phyloP scores from a whole-genome alignment of 78 protist genomes.

The Dictyostelium capitatum region DNA sequence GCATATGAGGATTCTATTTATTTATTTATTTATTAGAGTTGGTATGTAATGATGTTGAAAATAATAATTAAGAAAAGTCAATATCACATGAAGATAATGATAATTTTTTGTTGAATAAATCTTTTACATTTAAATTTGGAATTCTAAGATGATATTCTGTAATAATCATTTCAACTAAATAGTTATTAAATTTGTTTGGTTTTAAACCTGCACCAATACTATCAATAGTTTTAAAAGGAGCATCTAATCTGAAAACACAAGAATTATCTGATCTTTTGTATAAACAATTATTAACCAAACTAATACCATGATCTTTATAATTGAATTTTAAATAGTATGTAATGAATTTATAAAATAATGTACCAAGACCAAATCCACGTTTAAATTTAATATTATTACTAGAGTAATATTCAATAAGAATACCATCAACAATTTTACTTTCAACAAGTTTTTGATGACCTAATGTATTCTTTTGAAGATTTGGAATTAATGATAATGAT shows the following conservation, averaged over 20 bases:
- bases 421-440: not conserved
- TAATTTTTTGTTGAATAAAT: not conserved
- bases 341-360: constrained; percentile 37
- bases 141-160: not conserved
- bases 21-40: no score
- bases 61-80: no score
- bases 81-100: not conserved
- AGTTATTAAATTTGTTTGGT: not conserved
- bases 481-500: constrained; percentile 47
- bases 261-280: no score
- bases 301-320: not conserved
- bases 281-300: not conserved
- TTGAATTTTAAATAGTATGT: constrained; percentile 16
- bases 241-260: no score
- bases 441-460: not conserved
- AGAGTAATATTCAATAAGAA: not conserved
- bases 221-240: no score
- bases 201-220: not conserved
- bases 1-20: no score
- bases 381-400: not conserved
- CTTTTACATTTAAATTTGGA: not conserved
- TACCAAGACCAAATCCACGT: not conserved
- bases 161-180: not conserved
- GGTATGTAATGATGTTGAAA: no score
- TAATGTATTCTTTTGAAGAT: not conserved